phyloP scores from a whole-genome alignment of 2,329 filamentous ascomycete species.

The Fusarium transvaalense region DNA sequence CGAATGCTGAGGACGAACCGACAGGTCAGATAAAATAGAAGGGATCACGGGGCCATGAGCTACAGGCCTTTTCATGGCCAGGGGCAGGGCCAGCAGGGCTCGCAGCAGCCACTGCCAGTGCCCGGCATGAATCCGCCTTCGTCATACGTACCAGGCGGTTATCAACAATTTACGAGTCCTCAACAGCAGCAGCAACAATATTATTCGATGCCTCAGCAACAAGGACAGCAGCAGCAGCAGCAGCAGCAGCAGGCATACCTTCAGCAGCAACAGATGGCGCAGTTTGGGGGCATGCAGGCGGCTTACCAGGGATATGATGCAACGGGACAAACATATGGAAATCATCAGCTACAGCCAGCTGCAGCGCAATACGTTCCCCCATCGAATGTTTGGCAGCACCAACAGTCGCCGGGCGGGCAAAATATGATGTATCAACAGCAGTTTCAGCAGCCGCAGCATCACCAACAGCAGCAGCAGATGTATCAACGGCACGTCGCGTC shows the following conservation, averaged over 20 bases:
- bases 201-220: conserved; percentile 43
- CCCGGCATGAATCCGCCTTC: conserved; percentile 40
- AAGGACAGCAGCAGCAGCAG: conserved; percentile 47
- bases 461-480: conserved; percentile 37
- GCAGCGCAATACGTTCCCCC: conserved; percentile 45
- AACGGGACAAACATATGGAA: conserved; percentile 34
- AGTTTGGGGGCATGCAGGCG: conserved; percentile 42
- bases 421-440: conserved; percentile 51
- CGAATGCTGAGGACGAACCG: conserved; percentile 37
- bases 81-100: conserved; percentile 48
- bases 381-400: conserved; percentile 52
- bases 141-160: conserved; percentile 37
- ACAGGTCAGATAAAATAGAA: conserved; percentile 15
- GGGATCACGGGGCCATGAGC: conserved; percentile 51
- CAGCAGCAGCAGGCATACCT: conserved; percentile 46
- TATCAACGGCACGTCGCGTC: conserved; percentile 49
- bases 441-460: conserved; percentile 51
- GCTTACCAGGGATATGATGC: conserved; percentile 45
- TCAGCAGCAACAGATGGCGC: conserved; percentile 46
- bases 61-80: conserved; percentile 51
- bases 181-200: conserved; percentile 47
- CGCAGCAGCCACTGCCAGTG: conserved; percentile 42
- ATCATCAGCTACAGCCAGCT: conserved; percentile 43
- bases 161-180: conserved; percentile 49
- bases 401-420: conserved; percentile 46